Percentiles rank a stretch among this genome's conserved stretches.
Conservation (phyloP, 768 basidiomycete genomes). For the Leccinum disarticulatum region DNA sequence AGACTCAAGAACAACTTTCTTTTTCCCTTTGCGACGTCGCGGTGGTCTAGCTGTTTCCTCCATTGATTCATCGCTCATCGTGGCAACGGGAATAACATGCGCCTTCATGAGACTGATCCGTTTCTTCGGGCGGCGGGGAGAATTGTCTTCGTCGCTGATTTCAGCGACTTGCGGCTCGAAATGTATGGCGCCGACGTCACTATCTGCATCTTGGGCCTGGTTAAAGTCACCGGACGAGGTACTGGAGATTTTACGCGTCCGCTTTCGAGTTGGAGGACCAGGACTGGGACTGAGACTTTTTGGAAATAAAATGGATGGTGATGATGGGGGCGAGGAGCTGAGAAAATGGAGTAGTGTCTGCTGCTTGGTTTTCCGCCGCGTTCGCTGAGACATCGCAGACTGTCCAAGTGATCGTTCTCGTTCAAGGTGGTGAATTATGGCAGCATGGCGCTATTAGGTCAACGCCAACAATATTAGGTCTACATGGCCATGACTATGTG, state of each 20-base stretch:
- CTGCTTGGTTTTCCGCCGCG: constrained; percentile 37
- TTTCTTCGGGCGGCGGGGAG: constrained; percentile 27
- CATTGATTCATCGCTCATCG: constrained; percentile 23
- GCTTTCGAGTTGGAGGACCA: constrained; percentile 16
- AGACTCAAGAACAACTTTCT: constrained; percentile 28
- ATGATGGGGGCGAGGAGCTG: constrained; percentile 28
- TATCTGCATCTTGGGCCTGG: constrained; percentile 33
- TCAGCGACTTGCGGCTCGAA: constrained; percentile 40
- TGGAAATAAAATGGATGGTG: constrained; percentile 11
- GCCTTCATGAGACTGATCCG: constrained; percentile 12
- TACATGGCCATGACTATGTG: not conserved
- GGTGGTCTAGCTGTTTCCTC: constrained; percentile 21
- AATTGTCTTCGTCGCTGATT: constrained; percentile 26
- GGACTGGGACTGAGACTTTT: constrained; percentile 5
- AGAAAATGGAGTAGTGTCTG: constrained; percentile 41
- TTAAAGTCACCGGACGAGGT: constrained; percentile 16
- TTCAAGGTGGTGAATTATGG: not conserved
- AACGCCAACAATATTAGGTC: not conserved
- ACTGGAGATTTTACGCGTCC: constrained; percentile 11
- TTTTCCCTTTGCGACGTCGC: constrained; percentile 23
- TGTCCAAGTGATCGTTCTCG: no score
- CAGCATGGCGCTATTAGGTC: not conserved
- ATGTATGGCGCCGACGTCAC: constrained; percentile 51
- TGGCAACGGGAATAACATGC: constrained; percentile 12
- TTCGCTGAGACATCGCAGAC: constrained; percentile 6